phyloP scores from a whole-genome alignment of 306 rosid genomes.

The Fragaria vesca region DNA sequence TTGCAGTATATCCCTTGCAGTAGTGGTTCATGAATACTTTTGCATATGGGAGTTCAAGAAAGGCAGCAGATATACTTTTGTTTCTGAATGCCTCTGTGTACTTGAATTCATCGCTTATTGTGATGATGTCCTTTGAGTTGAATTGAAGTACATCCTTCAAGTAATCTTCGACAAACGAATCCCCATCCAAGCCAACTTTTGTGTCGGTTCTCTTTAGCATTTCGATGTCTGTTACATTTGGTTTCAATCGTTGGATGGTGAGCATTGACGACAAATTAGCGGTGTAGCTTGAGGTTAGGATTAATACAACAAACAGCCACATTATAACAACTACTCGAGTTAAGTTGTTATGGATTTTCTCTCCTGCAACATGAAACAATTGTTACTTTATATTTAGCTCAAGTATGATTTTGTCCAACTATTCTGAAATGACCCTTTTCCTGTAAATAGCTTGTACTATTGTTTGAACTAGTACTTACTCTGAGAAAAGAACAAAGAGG shows the following conservation, averaged over 20 bases:
- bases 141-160: constrained; percentile 24
- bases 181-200: constrained; percentile 55
- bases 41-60: constrained; percentile 61
- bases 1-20: constrained; percentile 45
- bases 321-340: constrained; percentile 45
- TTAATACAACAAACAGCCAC: constrained; percentile 61
- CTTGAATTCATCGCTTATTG: constrained; percentile 23
- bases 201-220: constrained; percentile 32
- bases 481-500: constrained; percentile 71
- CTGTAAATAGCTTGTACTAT: neutral
- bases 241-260: constrained; percentile 42
- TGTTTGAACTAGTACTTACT: constrained; percentile 41
- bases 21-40: constrained; percentile 41
- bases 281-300: constrained; percentile 62
- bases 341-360: constrained; percentile 44
- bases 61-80: constrained; percentile 44
- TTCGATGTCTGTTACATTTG: constrained; percentile 33
- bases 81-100: constrained; percentile 25
- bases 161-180: constrained; percentile 32
- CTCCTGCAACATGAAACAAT: constrained; percentile 33
- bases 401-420: no score
- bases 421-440: no score
- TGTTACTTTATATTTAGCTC: no score
- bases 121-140: constrained; percentile 2
- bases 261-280: constrained; percentile 73